These are phyloP conservation scores for Termitomyces sp. DNA, from an alignment of 768 basidiomycete species.

Conservation along the genomic window DNA sequence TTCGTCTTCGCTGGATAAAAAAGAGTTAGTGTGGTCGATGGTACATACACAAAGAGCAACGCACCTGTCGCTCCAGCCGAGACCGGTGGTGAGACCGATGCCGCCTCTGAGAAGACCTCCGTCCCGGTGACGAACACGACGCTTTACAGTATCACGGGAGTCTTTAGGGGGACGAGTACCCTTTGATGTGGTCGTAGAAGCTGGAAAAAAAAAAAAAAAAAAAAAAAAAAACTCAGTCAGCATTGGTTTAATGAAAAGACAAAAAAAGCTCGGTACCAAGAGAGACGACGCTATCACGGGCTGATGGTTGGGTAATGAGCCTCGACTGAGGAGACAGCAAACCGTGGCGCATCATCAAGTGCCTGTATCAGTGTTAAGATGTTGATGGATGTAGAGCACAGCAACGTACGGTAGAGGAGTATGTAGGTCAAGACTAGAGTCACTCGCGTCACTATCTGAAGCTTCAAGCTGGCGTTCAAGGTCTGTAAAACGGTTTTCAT, in stretches of 20 bases:
- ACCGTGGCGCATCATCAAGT: slow-evolving; percentile 62
- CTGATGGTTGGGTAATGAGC: slow-evolving; percentile 25
- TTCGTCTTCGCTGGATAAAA: slow-evolving; percentile 54
- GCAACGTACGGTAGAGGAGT: slow-evolving; percentile 61
- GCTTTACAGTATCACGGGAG: slow-evolving; percentile 47
- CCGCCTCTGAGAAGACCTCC: slow-evolving; percentile 53
- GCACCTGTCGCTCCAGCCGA: slow-evolving; percentile 73
- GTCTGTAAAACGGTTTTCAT: slow-evolving; percentile 15
- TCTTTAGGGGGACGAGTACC: slow-evolving; percentile 41
- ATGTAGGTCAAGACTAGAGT: slow-evolving; percentile 62
- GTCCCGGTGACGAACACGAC: slow-evolving; percentile 58
- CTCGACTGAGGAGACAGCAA: slow-evolving; percentile 64
- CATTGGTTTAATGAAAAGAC: too few relatives aligned
- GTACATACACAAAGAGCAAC: slow-evolving; percentile 6
- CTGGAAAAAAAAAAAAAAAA: not conserved
- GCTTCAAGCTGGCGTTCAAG: slow-evolving; percentile 18
- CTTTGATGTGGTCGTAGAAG: slow-evolving; percentile 5
- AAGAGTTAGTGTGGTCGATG: not conserved
- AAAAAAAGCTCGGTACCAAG: slow-evolving; percentile 23
- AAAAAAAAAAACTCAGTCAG: not conserved
- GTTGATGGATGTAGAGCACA: not conserved
- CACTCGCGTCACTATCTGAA: slow-evolving; percentile 29
- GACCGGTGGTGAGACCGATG: slow-evolving; percentile 63
- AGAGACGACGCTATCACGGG: slow-evolving; percentile 23
- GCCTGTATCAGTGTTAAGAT: slow-evolving; percentile 26